Evolutionary conservation across 139 green algal species (phyloP), one percentile per base, ranked within the genome.

Genomic region (Yamagishiella unicocca): DNA sequence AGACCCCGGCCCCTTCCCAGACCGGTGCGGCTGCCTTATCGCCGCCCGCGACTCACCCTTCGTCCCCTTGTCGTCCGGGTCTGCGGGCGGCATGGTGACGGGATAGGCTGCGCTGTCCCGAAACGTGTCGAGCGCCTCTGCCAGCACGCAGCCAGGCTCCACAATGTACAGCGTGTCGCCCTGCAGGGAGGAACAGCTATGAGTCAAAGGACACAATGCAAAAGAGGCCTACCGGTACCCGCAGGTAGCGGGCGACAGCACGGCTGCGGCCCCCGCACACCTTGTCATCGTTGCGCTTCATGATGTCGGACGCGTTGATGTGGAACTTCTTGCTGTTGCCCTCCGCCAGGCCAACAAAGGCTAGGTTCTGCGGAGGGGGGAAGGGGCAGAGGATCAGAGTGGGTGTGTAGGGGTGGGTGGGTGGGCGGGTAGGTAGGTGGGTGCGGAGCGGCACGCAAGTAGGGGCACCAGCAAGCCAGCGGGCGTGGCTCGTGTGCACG

Each of bases 91-190:
- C 10, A 58, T 84, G 54, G 90, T 84, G 53, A 92, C 89, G 33
- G 91, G 78, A 70, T 92, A 94, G 40, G 89, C 91, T 0, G n/a
- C 40, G 38, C 66, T 64, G 6, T 91, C 87, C n/a, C 85, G 86
- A 87, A 92, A 66, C 6, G 67, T 64, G 45, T 94, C 91, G 6
- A 94, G 73, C 21, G 84, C 88, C 45, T 90, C 46, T 12, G 79
- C 37, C 45, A 94, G 71, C 68, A 88, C 78, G 7, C 53, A 38
- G 33, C 42, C 71, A 4, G 58, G 31, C 82, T 93, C 90, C n/a
- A 77, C 35, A 4, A 85, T 61, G 68, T 72, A 82, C 72, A 83
- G 82, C 80, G 87, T 93, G 87, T 82, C 50, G 25, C 38, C 67
- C 67, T 80, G 77, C 2, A 35, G 42, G 72, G 1, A 6, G 2